Base-by-base conservation (phyloP, 2,329 filamentous ascomycete genomes). In the Blumeria graminis region DNA sequence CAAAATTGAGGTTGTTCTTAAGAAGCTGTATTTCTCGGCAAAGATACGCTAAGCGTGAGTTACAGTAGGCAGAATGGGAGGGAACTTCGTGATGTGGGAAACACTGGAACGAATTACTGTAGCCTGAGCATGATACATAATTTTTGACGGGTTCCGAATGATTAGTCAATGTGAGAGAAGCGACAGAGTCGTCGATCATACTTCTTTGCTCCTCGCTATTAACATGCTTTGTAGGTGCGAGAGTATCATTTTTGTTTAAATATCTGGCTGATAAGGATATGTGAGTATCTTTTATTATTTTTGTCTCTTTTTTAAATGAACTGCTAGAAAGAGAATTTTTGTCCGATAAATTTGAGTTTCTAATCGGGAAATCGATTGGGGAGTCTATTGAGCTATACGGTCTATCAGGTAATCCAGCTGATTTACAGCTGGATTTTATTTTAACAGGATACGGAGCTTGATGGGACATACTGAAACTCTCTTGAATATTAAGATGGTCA, bases 1-100 rank as follows among this genome's bases (percentile, higher is more conserved):
- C 86, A 63, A 90, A 92, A 61, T 84, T 85, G 46, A 92, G 72
- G 62, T 92, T 85, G 59, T 89, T 92, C 48, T 82, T 80, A 10
- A 92, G 68, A 1, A 89, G 70, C 56, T 87, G 76, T n/a, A 87
- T 76, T 62, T 88, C 82, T 45, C 82, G 76, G 61, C 86, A 80
- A 3, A 92, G 69, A 60, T 79, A 77, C 1, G 75, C 70, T 33
- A 74, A 63, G 65, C 58, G 68, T 67, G 52, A 45, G 35, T 58
- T 58, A 8, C 56, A 45, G 2, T 10, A 39, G 9, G 54, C 16
- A 22, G 64, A 62, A 8, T 63, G 64, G n/a, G 62, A 58, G 45
- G 64, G 59, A n/a, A 59, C 58, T 6, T 56, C 38, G 6, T 62
- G 59, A 53, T 63, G 59, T 3, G 57, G 56, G 0, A 66, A 58